These are phyloP conservation scores for Rubia balearica DNA, from an alignment of 305 asterid species.

Conservation along the genomic window DNA sequence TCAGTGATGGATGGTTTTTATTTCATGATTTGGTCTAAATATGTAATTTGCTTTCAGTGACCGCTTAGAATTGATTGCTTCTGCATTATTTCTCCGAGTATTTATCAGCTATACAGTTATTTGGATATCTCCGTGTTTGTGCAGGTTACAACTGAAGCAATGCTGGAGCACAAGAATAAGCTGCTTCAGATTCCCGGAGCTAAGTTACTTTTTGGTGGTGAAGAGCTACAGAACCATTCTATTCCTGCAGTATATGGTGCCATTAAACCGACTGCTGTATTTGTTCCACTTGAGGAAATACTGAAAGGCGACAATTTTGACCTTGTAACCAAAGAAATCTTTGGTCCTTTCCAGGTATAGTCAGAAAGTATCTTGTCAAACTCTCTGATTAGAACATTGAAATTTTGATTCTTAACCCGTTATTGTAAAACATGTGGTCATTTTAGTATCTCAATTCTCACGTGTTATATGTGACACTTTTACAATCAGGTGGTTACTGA, in stretches of 20 bases:
- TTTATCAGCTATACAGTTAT: neutral
- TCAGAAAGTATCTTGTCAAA: neutral
- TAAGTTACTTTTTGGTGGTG: slow-evolving; percentile 79
- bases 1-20: neutral
- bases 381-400: slow-evolving; percentile 1
- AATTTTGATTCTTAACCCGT: neutral
- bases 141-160: slow-evolving; percentile 77
- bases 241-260: slow-evolving; percentile 87
- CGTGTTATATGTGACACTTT: neutral
- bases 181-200: slow-evolving; percentile 81
- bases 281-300: slow-evolving; percentile 83
- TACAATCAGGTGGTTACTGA: slow-evolving; percentile 58
- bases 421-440: neutral
- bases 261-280: slow-evolving; percentile 89
- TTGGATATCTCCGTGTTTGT: neutral
- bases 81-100: neutral
- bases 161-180: slow-evolving; percentile 63
- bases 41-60: neutral
- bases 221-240: slow-evolving; percentile 62
- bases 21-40: neutral
- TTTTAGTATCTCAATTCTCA: neutral
- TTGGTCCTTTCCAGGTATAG: slow-evolving; percentile 95
- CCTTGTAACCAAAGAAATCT: slow-evolving; percentile 76
- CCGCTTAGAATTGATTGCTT: neutral
- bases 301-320: slow-evolving; percentile 56